Evolutionary conservation across 2,329 filamentous ascomycete genomes (phyloP).

Genomic region (Colletotrichum acutatum): DNA sequence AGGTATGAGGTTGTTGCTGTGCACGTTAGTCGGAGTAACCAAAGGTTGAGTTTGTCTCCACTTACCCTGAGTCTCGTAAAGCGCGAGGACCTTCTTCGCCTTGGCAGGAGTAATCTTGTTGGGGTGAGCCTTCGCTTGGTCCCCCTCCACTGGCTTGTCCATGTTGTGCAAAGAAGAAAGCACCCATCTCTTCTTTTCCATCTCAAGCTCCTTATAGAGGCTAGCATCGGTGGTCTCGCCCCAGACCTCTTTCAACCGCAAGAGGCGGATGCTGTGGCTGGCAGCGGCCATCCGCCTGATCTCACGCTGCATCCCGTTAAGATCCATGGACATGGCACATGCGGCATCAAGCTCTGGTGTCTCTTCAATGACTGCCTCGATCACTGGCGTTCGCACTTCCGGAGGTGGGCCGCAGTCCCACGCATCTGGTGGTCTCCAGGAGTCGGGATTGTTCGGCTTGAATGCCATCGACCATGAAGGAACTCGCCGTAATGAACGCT

Average conservation of each 20-base stretch:
- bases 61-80: constrained; percentile 63
- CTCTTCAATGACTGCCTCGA: constrained; percentile 39
- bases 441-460: constrained; percentile 49
- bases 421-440: constrained; percentile 58
- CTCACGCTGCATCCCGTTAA: constrained; percentile 60
- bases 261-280: constrained; percentile 61
- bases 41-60: constrained; percentile 35
- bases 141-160: constrained; percentile 46
- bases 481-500: constrained; percentile 20
- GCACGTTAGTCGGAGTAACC: constrained; percentile 4
- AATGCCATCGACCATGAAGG: constrained; percentile 40
- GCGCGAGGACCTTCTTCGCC: constrained; percentile 54
- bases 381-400: constrained; percentile 34
- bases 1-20: constrained; percentile 62
- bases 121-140: constrained; percentile 21
- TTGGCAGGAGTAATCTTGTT: constrained; percentile 36
- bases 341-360: constrained; percentile 33
- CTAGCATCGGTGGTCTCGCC: constrained; percentile 55
- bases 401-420: constrained; percentile 51
- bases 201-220: constrained; percentile 61
- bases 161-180: constrained; percentile 64
- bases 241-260: constrained; percentile 65
- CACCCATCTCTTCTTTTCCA: constrained; percentile 72
- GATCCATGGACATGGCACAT: constrained; percentile 38
- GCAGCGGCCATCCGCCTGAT: constrained; percentile 66